Evolutionary conservation across 306 rosid species (phyloP).

Genomic region (Cicer judaicum): DNA sequence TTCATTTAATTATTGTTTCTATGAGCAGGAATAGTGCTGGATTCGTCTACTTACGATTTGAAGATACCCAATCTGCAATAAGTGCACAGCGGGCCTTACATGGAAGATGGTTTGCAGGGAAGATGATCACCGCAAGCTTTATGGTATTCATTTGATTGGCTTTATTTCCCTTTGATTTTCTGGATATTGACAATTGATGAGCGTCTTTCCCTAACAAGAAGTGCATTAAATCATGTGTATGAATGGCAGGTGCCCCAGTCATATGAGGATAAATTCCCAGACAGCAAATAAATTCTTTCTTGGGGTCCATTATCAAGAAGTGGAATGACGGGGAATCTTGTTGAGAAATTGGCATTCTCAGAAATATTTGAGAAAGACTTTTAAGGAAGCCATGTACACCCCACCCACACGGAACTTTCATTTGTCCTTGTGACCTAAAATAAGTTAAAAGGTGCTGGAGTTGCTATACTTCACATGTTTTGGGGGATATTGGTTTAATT

Average conservation of each 20-base stretch:
- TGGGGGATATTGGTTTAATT: conserved; percentile 4
- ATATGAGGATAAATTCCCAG: conserved; percentile 70
- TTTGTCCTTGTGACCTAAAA: conserved; percentile 6
- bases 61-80: conserved; percentile 66
- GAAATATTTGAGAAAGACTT: conserved; percentile 18
- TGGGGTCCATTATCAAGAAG: conserved; percentile 1
- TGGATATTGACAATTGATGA: conserved; percentile 16
- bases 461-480: background rate
- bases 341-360: conserved; percentile 3
- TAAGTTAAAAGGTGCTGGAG: conserved; percentile 13
- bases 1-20: conserved; percentile 3
- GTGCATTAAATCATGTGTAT: conserved; percentile 32
- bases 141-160: conserved; percentile 60
- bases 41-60: conserved; percentile 73
- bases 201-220: conserved; percentile 17
- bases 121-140: conserved; percentile 86
- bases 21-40: conserved; percentile 79
- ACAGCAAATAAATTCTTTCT: conserved; percentile 51
- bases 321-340: conserved; percentile 29
- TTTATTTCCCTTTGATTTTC: conserved; percentile 28
- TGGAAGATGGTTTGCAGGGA: conserved; percentile 99
- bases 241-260: conserved; percentile 66
- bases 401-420: conserved; percentile 8
- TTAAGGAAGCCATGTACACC: conserved; percentile 15
- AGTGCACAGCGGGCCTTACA: conserved; percentile 83